Evolutionary conservation across 768 basidiomycete species (phyloP), one percentile per base, ranked within the genome.

Genomic region (Boletales sp.): DNA sequence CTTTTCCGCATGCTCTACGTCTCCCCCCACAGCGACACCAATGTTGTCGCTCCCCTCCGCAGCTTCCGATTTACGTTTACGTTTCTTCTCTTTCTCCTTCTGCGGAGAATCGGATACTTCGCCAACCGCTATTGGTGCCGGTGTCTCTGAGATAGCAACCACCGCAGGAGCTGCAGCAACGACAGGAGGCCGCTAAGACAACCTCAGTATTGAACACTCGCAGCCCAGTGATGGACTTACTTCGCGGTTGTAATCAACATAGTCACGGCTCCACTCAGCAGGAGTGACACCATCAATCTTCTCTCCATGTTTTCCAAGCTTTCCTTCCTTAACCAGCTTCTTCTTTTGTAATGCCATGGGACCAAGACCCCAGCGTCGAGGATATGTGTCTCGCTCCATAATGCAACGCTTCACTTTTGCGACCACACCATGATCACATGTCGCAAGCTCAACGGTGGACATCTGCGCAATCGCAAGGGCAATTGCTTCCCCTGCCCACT

Each of bases 361-460:
- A n/a, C 96, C 96, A 45, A 98, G 81, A 44, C 96, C 96, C 96
- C 96, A 98, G 55, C 94, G 84, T 49, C 96, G 84, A 36, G 96
- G 96, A 70, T 99, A 99, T 17, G 92, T 90, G 70, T 99, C 96
- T 34, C 95, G 86, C 68, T 98, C 96, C 96, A 99, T 99, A 65
- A 99, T 98, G 66, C 95, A 97, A 45, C 96, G 79, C 74, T 99
- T 99, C 64, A 99, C 93, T 74, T 97, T 98, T 33, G 96, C 96
- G 38, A 98, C 95, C 50, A 99, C 92, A 41, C 96, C 96, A 64
- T 99, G 95, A 67, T 97, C 94, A 68, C 95, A 98, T 3, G 94
- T 95, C 9, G 93, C 89, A 44, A 99, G 84, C 68, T 99, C 96
- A 51, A 95, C 95, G 11, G 96, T 97, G 15, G 94, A 91, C 96